Base-by-base conservation (phyloP, 2,329 filamentous ascomycete genomes). In the Rutstroemia sp. region DNA sequence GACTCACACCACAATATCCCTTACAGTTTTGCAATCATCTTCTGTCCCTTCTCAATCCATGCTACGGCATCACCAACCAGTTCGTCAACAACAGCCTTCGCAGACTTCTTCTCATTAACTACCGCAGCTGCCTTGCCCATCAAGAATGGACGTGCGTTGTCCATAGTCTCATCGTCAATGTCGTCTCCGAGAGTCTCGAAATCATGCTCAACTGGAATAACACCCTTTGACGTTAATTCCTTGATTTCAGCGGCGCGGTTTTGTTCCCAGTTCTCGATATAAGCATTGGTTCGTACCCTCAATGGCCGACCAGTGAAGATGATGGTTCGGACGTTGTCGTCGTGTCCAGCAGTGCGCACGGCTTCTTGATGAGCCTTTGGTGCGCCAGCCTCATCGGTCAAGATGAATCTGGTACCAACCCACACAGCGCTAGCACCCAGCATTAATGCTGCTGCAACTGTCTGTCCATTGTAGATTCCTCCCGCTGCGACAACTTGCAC, bases 41-140 rank as follows among this genome's bases (percentile, higher is more conserved):
- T 80, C 72, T 82, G 82, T 61, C 87, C 88, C 68, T 79, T 81
- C 70, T 85, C 77, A 65, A 96, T 72, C 72, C 80, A 82, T 60
- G 77, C 78, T 58, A 89, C 84, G 42, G 92, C 94, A 69, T 95
- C 92, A 52, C 77, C 74, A 61, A 99, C 88, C 66, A 99, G 87
- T 77, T 99, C 94, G 69, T 99, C 94, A 41, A 99, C 87, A 60
- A 99, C 92, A 18, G 74, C 88, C 81, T 92, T 95, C 60, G 94
- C 94, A 41, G 81, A 77, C 84, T 95, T 95, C 79, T 86, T 88
- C 77, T 97, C 91, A 69, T 92, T 94, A 56, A 94, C 88, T 34
- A 96, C 90, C 27, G 94, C 92, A 39, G 94, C 88, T 59, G 89
- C 92, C 81, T 97, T 95, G 72, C 94, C 94, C 94, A 99, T 99